Evolutionary conservation across 1,284 basidiomycete genomes (phyloP).

Genomic region (Marasmius fiardii): DNA sequence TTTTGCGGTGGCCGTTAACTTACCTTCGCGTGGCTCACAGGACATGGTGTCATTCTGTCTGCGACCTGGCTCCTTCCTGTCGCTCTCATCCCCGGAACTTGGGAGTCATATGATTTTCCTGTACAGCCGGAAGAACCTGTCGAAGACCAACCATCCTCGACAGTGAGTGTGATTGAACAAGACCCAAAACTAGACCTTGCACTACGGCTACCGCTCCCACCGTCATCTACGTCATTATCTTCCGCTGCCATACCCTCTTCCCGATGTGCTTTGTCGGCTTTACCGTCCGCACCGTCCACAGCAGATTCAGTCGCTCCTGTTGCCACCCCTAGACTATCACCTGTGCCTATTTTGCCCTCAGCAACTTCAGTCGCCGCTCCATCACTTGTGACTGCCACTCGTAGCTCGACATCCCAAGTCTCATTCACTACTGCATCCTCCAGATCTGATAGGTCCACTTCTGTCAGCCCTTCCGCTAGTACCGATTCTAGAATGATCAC

Average conservation of each 20-base stretch:
- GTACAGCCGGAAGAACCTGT: background rate
- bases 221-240: background rate
- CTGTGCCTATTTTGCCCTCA: background rate
- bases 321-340: background rate
- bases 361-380: background rate
- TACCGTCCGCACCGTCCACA: background rate
- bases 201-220: background rate
- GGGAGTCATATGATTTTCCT: background rate
- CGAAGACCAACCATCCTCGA: background rate
- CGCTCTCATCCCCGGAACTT: constrained; percentile 1
- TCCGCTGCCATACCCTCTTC: background rate
- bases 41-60: background rate
- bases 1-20: background rate
- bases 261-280: background rate
- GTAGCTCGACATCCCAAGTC: background rate
- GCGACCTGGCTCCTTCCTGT: constrained; percentile 2
- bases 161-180: background rate
- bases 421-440: background rate
- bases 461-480: no score
- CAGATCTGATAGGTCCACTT: no score
- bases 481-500: no score
- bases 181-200: background rate
- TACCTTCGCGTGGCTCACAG: background rate
- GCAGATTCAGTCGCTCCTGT: background rate
- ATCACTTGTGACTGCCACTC: background rate